These are phyloP conservation scores for Quercus phellos DNA, from an alignment of 331 rosid genomes.

Conservation along the genomic window DNA sequence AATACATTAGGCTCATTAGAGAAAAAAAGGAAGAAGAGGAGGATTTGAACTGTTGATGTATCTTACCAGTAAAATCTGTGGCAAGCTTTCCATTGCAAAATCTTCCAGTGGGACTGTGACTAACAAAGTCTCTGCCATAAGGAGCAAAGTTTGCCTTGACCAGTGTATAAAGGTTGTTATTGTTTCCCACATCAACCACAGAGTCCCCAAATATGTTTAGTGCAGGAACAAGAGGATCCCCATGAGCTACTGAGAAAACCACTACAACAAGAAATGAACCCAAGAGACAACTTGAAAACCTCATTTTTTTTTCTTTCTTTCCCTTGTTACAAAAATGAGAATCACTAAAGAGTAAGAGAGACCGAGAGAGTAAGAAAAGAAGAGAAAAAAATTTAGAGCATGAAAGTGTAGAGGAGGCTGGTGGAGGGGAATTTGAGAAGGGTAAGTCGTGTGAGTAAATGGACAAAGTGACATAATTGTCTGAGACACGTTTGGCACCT, in stretches of 20 bases:
- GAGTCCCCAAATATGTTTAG: conserved; percentile 62
- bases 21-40: not conserved
- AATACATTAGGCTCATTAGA: not conserved
- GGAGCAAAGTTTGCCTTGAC: conserved; percentile 58
- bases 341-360: not conserved
- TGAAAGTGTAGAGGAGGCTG: conserved; percentile 18
- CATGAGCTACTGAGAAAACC: conserved; percentile 25
- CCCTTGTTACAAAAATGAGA: not conserved
- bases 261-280: conserved; percentile 24
- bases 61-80: conserved; percentile 50
- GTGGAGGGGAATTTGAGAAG: conserved; percentile 25
- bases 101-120: conserved; percentile 56
- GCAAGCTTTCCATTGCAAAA: conserved; percentile 69
- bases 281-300: conserved; percentile 18
- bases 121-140: conserved; percentile 62
- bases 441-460: not conserved
- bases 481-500: conserved; percentile 4
- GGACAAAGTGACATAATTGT: conserved; percentile 7
- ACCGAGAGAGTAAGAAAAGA: not conserved
- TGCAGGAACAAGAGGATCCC: conserved; percentile 62
- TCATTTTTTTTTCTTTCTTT: conserved; percentile 19
- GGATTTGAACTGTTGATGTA: not conserved
- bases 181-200: conserved; percentile 60
- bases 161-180: conserved; percentile 38
- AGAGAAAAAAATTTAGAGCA: not conserved